Percentiles rank a stretch among this genome's conserved stretches.
Evolutionary conservation across 2,329 filamentous ascomycete species (phyloP).

Genomic region (Fusarium virguliforme): DNA sequence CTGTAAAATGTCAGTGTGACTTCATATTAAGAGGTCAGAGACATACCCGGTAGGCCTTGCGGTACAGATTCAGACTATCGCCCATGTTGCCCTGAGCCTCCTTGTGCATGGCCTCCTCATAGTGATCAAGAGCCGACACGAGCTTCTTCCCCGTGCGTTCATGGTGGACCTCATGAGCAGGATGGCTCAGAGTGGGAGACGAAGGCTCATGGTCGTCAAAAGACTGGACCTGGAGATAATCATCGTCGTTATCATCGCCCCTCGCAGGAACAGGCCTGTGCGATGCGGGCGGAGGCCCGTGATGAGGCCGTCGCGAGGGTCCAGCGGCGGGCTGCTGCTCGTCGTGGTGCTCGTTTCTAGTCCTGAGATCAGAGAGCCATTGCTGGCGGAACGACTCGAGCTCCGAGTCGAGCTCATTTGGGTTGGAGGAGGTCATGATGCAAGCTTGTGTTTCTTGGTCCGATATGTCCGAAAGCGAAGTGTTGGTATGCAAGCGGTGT

Average conservation of each 20-base stretch:
- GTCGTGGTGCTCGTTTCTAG: constrained; percentile 53
- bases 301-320: constrained; percentile 37
- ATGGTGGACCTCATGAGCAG: constrained; percentile 29
- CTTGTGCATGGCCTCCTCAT: constrained; percentile 91
- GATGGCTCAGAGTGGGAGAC: constrained; percentile 3
- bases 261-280: constrained; percentile 31
- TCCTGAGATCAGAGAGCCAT: constrained; percentile 86
- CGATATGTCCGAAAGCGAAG: constrained; percentile 32
- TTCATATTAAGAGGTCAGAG: too few species aligned
- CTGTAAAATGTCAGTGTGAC: constrained; percentile 60
- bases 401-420: constrained; percentile 73
- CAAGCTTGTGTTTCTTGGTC: constrained; percentile 23
- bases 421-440: constrained; percentile 42
- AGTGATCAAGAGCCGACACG: constrained; percentile 88
- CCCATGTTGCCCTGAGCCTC: constrained; percentile 89
- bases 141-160: constrained; percentile 63
- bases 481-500: constrained; percentile 17
- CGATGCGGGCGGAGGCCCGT: constrained; percentile 42
- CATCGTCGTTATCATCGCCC: constrained; percentile 57
- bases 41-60: constrained; percentile 86
- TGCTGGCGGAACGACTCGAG: constrained; percentile 88
- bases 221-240: constrained; percentile 52
- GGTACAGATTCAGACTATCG: constrained; percentile 89
- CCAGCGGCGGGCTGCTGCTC: constrained; percentile 32
- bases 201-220: constrained; percentile 53